phyloP scores from a whole-genome alignment of 2,329 filamentous ascomycete genomes.

The Microsporum audouinii region DNA sequence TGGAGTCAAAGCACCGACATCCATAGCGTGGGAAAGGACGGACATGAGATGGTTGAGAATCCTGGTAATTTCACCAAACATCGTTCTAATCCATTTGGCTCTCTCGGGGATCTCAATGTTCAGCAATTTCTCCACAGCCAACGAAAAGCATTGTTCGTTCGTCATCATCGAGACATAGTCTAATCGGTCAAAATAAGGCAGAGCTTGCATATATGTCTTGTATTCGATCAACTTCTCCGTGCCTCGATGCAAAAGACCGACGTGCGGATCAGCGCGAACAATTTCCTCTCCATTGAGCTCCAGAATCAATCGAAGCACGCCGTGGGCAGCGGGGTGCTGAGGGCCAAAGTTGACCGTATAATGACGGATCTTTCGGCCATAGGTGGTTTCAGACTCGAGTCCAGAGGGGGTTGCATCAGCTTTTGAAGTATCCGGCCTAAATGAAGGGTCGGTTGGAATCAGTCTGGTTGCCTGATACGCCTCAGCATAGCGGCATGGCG shows the following conservation, averaged over 20 bases:
- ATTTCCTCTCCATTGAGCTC: constrained; percentile 98
- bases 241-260: constrained; percentile 87
- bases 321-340: constrained; percentile 96
- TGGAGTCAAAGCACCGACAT: constrained; percentile 92
- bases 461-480: constrained; percentile 43
- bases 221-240: constrained; percentile 99
- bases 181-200: constrained; percentile 96
- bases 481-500: constrained; percentile 44
- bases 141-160: constrained; percentile 93
- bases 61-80: constrained; percentile 93
- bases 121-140: constrained; percentile 94
- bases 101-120: constrained; percentile 92
- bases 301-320: constrained; percentile 91
- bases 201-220: constrained; percentile 95
- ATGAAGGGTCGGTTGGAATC: constrained; percentile 46
- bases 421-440: constrained; percentile 21
- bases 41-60: constrained; percentile 97
- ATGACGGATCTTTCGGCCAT: constrained; percentile 79
- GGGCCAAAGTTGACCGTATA: constrained; percentile 99
- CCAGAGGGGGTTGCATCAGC: constrained; percentile 19
- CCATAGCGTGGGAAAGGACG: constrained; percentile 93
- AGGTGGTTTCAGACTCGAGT: constrained; percentile 36
- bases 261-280: constrained; percentile 88
- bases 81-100: constrained; percentile 90
- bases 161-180: constrained; percentile 99